Conservation (phyloP, 2,329 filamentous ascomycete species). For the Trichophyton mentagrophytes region DNA sequence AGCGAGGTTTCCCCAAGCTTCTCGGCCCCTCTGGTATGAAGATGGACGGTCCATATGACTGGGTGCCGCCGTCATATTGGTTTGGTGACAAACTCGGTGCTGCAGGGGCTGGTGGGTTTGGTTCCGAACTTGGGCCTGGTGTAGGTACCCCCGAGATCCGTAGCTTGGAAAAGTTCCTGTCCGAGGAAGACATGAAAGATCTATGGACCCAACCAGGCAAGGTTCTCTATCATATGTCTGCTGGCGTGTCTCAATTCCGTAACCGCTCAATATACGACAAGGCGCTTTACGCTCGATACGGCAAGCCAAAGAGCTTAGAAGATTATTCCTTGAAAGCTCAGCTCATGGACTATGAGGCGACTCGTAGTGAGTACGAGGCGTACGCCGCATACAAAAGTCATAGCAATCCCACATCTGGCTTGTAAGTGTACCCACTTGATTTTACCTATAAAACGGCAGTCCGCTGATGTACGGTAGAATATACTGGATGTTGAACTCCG, state of each 20-base stretch:
- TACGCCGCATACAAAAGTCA: conserved; percentile 42
- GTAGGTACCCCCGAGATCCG: conserved; percentile 48
- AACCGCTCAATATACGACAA: conserved; percentile 42
- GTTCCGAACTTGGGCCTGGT: conserved; percentile 49
- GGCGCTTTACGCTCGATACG: conserved; percentile 42
- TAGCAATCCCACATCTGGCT: conserved; percentile 43
- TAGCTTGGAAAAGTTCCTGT: conserved; percentile 45
- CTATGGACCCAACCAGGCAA: conserved; percentile 45
- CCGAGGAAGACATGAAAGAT: conserved; percentile 38
- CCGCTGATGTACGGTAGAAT: conserved; percentile 22
- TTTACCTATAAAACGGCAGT: neutral
- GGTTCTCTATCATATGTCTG: conserved; percentile 49
- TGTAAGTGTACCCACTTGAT: conserved; percentile 17
- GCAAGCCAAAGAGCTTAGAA: conserved; percentile 38
- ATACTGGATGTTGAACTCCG: conserved; percentile 57
- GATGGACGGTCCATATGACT: conserved; percentile 55
- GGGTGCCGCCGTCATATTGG: conserved; percentile 55
- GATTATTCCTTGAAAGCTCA: conserved; percentile 50
- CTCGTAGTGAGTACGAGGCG: conserved; percentile 46
- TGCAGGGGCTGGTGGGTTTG: conserved; percentile 45
- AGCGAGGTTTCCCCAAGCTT: conserved; percentile 40
- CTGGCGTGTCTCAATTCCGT: conserved; percentile 43
- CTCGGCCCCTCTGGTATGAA: conserved; percentile 50
- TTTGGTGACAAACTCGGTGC: conserved; percentile 42
- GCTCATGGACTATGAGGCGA: conserved; percentile 53